Base-by-base conservation (phyloP, 495 filamentous ascomycete species). In the Glonium stellatum region DNA sequence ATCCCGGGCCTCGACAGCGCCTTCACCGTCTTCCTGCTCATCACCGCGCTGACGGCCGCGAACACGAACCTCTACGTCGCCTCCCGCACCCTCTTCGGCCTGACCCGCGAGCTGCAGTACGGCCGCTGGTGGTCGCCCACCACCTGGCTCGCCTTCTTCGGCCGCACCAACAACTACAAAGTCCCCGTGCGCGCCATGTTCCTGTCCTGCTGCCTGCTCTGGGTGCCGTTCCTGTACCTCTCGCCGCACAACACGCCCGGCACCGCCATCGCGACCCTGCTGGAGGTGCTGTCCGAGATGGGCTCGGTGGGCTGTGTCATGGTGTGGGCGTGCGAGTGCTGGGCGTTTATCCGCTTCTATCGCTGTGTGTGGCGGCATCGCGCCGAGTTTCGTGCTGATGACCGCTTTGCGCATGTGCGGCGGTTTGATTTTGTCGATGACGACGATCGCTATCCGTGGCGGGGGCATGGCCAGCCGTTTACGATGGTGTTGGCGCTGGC, bases 31-130 rank as follows among this genome's bases (percentile, higher is more conserved):
- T 71, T 74, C 51, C 67, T 81, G 13, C 65, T 81, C 0, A 71
- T 76, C 47, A 75, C 77, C 1, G 70, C 70, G 0, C 34, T 79
- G 2, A 75, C 73, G 21, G 69, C 71, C 5, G 72, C 78, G 0
- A 76, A 73, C 62, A 75, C 75, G 5, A 70, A 72, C 36, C 66
- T 81, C 0, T 81, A 80, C 53, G 66, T 80, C 25, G 74, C 78
- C 0, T 77, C 77, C 2, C 69, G 78, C 5, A 72, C 74, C 0
- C 57, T 81, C 1, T 79, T 76, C 58, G 76, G 77, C 9, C 62
- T 80, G 19, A 73, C 74, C 0, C 69, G 70, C 57, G 67, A 65
- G 10, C 51, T 75, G 1, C 55, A 70, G n/a, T 68, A 66, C 5
- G 52, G 59, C 48, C 0, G 34, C 19, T 54, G 60, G 57, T 31